These are phyloP conservation scores for Gaertneriomyces sp. DNA, from an alignment of 192 early-diverging fungal genomes.

Conservation along the genomic window DNA sequence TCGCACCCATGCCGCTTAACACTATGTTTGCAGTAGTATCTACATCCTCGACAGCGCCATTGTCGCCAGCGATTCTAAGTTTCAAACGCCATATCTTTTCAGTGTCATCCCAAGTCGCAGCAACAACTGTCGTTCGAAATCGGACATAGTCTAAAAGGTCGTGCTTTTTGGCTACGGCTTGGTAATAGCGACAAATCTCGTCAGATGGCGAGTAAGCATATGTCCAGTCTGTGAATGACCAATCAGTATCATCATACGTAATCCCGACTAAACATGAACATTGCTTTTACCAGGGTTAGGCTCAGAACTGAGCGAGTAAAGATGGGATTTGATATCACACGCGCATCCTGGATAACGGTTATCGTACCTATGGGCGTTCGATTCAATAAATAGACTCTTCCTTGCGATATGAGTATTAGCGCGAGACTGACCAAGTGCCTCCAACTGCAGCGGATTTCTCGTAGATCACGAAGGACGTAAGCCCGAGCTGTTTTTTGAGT, in stretches of 20 bases:
- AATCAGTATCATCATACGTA: background rate
- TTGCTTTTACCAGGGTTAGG: slow-evolving; percentile 39
- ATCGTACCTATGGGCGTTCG: slow-evolving; percentile 14
- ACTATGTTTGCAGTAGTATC: slow-evolving; percentile 33
- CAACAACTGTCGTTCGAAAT: slow-evolving; percentile 43
- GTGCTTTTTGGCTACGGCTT: slow-evolving; percentile 34
- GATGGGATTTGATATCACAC: slow-evolving; percentile 49
- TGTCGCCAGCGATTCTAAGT: slow-evolving; percentile 23
- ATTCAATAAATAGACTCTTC: background rate
- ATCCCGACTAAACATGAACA: background rate
- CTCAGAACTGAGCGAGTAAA: slow-evolving; percentile 48
- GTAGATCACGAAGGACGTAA: slow-evolving; percentile 38
- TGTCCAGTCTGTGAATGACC: slow-evolving; percentile 38
- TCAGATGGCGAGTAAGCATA: slow-evolving; percentile 30
- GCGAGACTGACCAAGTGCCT: slow-evolving; percentile 45
- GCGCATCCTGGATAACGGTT: slow-evolving; percentile 48
- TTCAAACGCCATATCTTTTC: slow-evolving; percentile 10
- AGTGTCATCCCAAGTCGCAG: slow-evolving; percentile 22
- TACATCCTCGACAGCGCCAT: slow-evolving; percentile 5
- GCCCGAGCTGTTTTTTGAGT: slow-evolving; percentile 41
- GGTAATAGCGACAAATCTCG: slow-evolving; percentile 47
- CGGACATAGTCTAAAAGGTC: slow-evolving; percentile 39
- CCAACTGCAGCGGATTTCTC: slow-evolving; percentile 48
- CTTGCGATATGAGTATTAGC: background rate
- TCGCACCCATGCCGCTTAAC: slow-evolving; percentile 47